Conservation (phyloP, 306 rosid genomes). For the Biancaea sappan region DNA sequence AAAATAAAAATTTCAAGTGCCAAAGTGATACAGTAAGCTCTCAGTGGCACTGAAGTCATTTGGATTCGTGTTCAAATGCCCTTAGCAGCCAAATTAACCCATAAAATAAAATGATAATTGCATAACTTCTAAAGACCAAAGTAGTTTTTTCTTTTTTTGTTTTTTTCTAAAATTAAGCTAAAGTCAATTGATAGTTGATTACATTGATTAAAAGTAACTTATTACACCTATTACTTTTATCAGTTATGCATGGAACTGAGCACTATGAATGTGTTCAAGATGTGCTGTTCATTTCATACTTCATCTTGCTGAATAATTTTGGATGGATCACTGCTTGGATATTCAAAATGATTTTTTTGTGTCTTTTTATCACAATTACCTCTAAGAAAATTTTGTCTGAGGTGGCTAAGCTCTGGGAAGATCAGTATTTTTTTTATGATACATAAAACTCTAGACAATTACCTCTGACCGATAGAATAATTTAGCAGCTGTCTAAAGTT, state of each 20-base stretch:
- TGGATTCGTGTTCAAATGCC: too few species aligned
- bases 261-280: background rate
- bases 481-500: background rate
- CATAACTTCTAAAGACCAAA: too few species aligned
- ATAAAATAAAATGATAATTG: too few species aligned
- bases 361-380: background rate
- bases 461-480: background rate
- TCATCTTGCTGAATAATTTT: background rate
- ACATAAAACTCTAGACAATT: background rate
- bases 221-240: background rate
- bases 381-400: background rate
- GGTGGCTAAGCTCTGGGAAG: background rate
- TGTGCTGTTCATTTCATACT: background rate
- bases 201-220: background rate
- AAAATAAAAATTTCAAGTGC: too few species aligned
- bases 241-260: background rate
- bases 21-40: too few species aligned
- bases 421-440: background rate
- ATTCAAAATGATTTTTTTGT: background rate
- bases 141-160: too few species aligned
- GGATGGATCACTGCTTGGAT: background rate
- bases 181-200: too few species aligned
- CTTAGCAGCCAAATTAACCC: too few species aligned
- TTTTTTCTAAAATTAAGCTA: too few species aligned
- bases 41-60: too few species aligned